phyloP scores from a whole-genome alignment of 2,329 filamentous ascomycete genomes.

The Xylariaceae sp. region DNA sequence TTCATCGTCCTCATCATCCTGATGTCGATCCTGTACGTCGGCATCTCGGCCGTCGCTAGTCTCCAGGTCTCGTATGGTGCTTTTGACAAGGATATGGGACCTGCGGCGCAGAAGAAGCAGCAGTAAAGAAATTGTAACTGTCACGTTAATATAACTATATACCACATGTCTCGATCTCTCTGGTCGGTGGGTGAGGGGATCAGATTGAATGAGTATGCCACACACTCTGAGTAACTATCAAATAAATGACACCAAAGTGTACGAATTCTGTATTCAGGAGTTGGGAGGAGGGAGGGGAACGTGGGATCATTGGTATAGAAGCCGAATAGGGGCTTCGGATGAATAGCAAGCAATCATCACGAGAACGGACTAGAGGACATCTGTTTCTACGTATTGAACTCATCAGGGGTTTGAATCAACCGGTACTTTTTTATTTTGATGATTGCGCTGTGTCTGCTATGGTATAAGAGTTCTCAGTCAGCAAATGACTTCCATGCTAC shows the following conservation, averaged over 20 bases:
- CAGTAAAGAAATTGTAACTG: conserved; percentile 32
- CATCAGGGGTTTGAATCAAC: conserved; percentile 8
- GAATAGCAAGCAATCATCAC: background rate
- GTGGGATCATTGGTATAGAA: conserved; percentile 13
- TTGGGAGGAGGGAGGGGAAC: conserved; percentile 8
- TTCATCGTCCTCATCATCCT: conserved; percentile 66
- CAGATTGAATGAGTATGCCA: background rate
- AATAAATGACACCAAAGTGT: conserved; percentile 12
- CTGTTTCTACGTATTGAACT: background rate
- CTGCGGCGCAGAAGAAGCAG: conserved; percentile 81
- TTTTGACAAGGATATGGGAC: conserved; percentile 94
- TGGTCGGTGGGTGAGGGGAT: too few species aligned
- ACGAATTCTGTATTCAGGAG: conserved; percentile 18
- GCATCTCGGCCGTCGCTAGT: conserved; percentile 68
- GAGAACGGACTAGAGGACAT: too few species aligned
- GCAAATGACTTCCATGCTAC: too few species aligned
- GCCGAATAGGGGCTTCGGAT: conserved; percentile 8
- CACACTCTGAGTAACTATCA: background rate
- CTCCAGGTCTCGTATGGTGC: conserved; percentile 88
- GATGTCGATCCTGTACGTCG: conserved; percentile 72
- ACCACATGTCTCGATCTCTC: too few species aligned
- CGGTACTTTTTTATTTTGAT: too few species aligned
- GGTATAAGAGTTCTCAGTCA: too few species aligned
- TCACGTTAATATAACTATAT: background rate
- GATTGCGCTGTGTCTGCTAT: too few species aligned